Evolutionary conservation across 306 rosid species (phyloP).

Genomic region (Heteromeles arbutifolia): DNA sequence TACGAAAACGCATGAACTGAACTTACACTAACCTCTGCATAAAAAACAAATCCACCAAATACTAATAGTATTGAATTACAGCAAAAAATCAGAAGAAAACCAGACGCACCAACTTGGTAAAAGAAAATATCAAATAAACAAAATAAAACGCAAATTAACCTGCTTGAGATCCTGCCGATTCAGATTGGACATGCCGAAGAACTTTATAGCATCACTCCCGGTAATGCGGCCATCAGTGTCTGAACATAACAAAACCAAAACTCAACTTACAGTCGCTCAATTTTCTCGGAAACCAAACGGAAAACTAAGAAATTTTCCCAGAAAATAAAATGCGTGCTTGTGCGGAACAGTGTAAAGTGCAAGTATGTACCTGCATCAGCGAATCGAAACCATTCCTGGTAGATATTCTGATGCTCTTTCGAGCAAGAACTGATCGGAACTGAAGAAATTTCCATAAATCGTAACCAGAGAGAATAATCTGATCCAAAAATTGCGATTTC

Average conservation of each 20-base stretch:
- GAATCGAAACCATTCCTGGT: constrained; percentile 70
- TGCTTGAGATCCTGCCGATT: constrained; percentile 79
- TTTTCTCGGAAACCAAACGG: neutral
- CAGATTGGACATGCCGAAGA: constrained; percentile 67
- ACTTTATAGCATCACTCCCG: constrained; percentile 70
- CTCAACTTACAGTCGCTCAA: neutral
- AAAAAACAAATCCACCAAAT: neutral
- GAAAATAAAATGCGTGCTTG: neutral
- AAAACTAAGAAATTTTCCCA: neutral
- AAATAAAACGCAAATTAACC: constrained; percentile 31
- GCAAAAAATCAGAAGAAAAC: neutral
- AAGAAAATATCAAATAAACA: neutral
- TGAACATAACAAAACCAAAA: constrained; percentile 12
- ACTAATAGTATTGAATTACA: neutral
- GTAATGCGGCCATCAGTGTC: constrained; percentile 90
- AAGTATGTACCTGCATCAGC: constrained; percentile 67
- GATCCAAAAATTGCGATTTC: neutral
- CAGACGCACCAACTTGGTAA: neutral
- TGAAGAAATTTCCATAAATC: constrained; percentile 58
- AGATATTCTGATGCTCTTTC: constrained; percentile 50
- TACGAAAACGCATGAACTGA: neutral
- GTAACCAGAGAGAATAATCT: neutral
- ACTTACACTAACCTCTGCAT: neutral
- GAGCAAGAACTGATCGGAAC: constrained; percentile 40
- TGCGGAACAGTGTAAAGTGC: neutral